Evolutionary conservation across 192 early-diverging fungal species (phyloP), one percentile per base, ranked within the genome.

Genomic region (Coemansia sp.): DNA sequence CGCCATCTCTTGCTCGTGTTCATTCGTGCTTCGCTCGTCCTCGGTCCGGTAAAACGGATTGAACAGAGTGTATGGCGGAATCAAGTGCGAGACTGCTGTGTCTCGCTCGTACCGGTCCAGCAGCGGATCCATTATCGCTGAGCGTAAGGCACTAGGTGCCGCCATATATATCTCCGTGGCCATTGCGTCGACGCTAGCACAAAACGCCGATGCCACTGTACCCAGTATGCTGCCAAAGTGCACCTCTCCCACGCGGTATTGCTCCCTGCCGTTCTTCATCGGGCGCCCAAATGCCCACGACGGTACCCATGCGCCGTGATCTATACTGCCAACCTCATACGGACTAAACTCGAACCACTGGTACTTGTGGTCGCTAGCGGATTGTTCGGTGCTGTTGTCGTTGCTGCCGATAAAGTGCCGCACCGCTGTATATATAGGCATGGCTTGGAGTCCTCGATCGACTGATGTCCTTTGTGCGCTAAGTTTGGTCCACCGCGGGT

Each of bases 331-430:
- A 51, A 93, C 75, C 62, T 95, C 91, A 64, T 86, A 93, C 1
- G 93, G 92, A 5, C 85, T 90, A 53, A 94, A 84, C 63, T 95
- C 93, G 72, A 93, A 93, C 93, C 93, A 95, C 55, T 92, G 90
- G 64, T 84, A 84, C 59, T 38, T 38, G 69, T 75, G 72, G 14
- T 53, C 34, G 78, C 53, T 38, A 23, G 48, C 29, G 31, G 69
- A n/a, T 23, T 61, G 59, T 14, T 83, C 67, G 6, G 70, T 67
- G 27, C 73, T 59, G 38, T 86, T 86, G 61, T 81, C 73, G 12
- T 72, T 45, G 29, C 62, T 78, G 45, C 73, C 76, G 5, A 88
- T 66, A 38, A 87, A 87, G 70, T 94, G 92, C 21, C 89, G 82
- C 2, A 92, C 87, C 5, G 86, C 87, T 1, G 89, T 90, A 66